Conservation (phyloP, 345 rosid genomes). For the Bretschneidera sinensis region DNA sequence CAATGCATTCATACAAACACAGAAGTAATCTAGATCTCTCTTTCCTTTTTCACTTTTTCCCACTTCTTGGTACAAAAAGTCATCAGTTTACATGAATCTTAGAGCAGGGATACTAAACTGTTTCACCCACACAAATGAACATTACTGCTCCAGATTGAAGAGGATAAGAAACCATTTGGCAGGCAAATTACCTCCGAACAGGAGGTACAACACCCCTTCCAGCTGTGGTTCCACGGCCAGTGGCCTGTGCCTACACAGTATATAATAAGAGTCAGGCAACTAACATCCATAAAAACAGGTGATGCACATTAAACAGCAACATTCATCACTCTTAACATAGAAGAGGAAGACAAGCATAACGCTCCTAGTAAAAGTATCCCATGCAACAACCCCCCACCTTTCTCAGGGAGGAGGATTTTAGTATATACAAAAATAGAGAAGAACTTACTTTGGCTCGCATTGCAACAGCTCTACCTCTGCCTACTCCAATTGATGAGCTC, state of each 20-base stretch:
- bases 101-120: background rate
- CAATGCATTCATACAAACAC: background rate
- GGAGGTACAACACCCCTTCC: slow-evolving; percentile 84
- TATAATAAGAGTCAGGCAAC: background rate
- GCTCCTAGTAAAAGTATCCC: background rate
- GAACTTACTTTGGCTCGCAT: slow-evolving; percentile 84
- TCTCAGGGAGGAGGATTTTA: background rate
- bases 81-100: background rate
- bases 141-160: background rate
- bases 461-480: slow-evolving; percentile 87
- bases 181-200: slow-evolving; percentile 48
- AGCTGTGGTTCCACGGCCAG: slow-evolving; percentile 71
- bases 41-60: background rate
- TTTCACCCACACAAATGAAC: background rate
- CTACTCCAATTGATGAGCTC: slow-evolving; percentile 82
- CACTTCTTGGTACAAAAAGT: background rate
- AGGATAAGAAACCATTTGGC: background rate
- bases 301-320: background rate
- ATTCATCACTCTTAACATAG: background rate
- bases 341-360: background rate
- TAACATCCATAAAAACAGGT: background rate
- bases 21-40: background rate
- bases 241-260: slow-evolving; percentile 53
- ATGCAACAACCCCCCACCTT: background rate
- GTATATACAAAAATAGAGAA: background rate